A percentile compares a stretch with the other conserved stretches of the same genome.
These are phyloP conservation scores for Elymus sibiricus DNA, from an alignment of 176 grass and related monocot genomes.

Conservation along the genomic window DNA sequence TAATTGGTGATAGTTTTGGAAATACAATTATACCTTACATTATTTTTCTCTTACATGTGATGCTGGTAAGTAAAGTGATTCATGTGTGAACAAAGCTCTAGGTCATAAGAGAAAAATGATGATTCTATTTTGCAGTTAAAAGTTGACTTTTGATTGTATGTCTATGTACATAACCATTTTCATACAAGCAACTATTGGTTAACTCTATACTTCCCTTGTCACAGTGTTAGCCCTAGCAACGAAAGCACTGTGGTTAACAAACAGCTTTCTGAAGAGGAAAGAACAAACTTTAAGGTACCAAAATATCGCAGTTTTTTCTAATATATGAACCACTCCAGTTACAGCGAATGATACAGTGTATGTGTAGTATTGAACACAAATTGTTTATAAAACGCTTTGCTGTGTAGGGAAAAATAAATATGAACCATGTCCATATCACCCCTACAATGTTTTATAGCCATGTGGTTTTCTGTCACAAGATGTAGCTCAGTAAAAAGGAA, in stretches of 20 bases:
- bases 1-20: neutral
- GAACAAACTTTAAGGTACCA: slow-evolving; percentile 64
- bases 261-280: slow-evolving; percentile 70
- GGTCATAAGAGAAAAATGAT: neutral
- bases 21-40: neutral
- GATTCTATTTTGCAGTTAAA: neutral
- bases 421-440: neutral
- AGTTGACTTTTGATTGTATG: neutral
- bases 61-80: neutral
- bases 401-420: neutral
- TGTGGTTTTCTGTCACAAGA: neutral
- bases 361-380: neutral
- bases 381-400: neutral
- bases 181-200: neutral
- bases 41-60: neutral
- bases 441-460: too few relatives aligned
- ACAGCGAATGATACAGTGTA: neutral
- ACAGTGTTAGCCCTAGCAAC: slow-evolving; percentile 70
- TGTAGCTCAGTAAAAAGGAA: neutral
- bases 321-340: neutral
- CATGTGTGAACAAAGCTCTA: neutral
- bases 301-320: too few relatives aligned
- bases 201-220: slow-evolving; percentile 1
- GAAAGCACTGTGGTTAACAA: slow-evolving; percentile 49
- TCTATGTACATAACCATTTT: slow-evolving; percentile 7